These are phyloP conservation scores for Penicillium macrosclerotiorum DNA, from an alignment of 495 filamentous ascomycete genomes.

Conservation along the genomic window DNA sequence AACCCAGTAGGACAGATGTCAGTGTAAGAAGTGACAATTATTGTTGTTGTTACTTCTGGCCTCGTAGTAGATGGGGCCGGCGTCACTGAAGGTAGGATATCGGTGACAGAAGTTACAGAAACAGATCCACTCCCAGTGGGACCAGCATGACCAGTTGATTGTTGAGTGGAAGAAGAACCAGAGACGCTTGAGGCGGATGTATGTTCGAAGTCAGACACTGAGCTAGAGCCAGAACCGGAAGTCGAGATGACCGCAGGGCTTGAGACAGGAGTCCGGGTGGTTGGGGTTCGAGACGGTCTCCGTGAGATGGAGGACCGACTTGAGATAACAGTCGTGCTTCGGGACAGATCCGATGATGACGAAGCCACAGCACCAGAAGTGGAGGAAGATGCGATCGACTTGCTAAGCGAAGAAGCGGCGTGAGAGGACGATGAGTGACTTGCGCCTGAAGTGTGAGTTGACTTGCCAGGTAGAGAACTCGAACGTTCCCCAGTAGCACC, in stretches of 20 bases:
- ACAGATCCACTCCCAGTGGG: slow-evolving; percentile 10
- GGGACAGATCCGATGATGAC: too few relatives aligned
- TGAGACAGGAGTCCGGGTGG: not conserved
- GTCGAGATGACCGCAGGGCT: not conserved
- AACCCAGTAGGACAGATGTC: slow-evolving; percentile 46
- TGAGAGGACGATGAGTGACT: not conserved
- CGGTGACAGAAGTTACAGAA: slow-evolving; percentile 23
- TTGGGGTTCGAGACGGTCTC: not conserved
- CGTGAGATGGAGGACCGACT: not conserved
- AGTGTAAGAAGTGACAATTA: slow-evolving; percentile 43
- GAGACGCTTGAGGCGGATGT: not conserved
- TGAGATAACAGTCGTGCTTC: too few relatives aligned
- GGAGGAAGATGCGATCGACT: not conserved
- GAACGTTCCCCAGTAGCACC: too few relatives aligned
- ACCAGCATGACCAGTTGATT: slow-evolving; percentile 2
- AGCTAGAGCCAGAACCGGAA: not conserved
- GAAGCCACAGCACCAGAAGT: not conserved
- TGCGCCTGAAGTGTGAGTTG: not conserved
- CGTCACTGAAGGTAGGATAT: slow-evolving; percentile 43
- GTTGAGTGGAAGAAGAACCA: not conserved
- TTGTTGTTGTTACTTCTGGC: slow-evolving; percentile 31
- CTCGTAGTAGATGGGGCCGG: slow-evolving; percentile 33
- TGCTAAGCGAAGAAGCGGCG: not conserved
- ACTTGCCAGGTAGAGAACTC: not conserved
- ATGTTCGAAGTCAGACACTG: not conserved